Conservation (phyloP, 148 eudicot genomes). For the Gaultheria prostrata region DNA sequence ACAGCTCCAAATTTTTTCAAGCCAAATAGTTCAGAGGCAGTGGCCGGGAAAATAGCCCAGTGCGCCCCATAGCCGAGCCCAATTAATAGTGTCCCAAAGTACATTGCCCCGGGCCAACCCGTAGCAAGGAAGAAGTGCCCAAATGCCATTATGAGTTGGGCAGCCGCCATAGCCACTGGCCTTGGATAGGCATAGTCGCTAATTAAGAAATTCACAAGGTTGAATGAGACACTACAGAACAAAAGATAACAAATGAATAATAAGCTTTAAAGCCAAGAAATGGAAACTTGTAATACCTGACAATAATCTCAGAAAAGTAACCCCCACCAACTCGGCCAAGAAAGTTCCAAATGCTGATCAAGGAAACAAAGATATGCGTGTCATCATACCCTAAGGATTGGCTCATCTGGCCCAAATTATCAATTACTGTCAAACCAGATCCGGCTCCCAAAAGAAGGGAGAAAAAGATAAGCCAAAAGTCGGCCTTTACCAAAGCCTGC, state of each 20-base stretch:
- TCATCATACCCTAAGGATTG: constrained; percentile 79
- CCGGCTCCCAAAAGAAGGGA: constrained; percentile 84
- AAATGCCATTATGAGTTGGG: constrained; percentile 69
- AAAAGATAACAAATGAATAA: background rate
- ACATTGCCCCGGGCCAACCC: constrained; percentile 91
- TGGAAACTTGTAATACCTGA: constrained; percentile 46
- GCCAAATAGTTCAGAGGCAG: constrained; percentile 92
- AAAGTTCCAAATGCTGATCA: constrained; percentile 98
- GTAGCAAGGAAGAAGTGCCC: constrained; percentile 80
- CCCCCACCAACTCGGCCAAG: constrained; percentile 98
- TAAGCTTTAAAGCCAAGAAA: background rate
- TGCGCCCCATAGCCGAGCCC: constrained; percentile 99
- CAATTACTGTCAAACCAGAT: constrained; percentile 93
- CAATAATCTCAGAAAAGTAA: constrained; percentile 80
- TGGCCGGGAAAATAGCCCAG: constrained; percentile 93
- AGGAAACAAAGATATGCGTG: constrained; percentile 81
- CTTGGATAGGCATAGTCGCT: constrained; percentile 92
- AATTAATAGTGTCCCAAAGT: constrained; percentile 68
- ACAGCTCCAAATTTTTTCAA: constrained; percentile 83
- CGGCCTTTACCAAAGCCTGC: constrained; percentile 88
- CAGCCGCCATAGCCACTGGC: constrained; percentile 72
- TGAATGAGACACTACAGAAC: background rate
- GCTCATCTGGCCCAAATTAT: constrained; percentile 97
- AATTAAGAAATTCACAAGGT: constrained; percentile 13
- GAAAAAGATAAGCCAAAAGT: constrained; percentile 87